Percentiles rank a stretch among this genome's conserved stretches.
These are phyloP conservation scores for Nymphaea colorata DNA, from an alignment of 164 flowering plant genomes.

Conservation along the genomic window DNA sequence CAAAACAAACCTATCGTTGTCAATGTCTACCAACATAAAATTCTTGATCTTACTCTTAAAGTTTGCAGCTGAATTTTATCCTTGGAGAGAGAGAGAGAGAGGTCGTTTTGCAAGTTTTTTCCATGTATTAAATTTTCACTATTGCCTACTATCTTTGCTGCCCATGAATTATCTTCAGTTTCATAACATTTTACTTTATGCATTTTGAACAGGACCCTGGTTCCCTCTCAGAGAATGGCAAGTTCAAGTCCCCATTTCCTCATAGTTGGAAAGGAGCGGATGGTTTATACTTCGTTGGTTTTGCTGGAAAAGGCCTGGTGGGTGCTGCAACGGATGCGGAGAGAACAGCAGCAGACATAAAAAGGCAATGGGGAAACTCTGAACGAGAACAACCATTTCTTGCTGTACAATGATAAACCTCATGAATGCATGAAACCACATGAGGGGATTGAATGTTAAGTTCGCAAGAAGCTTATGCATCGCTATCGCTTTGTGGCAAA, in stretches of 20 bases:
- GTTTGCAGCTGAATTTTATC: background rate
- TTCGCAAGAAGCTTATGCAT: too few species aligned
- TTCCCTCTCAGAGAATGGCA: slow-evolving; percentile 44
- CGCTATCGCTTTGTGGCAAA: too few species aligned
- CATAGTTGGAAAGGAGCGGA: slow-evolving; percentile 59
- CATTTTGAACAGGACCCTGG: slow-evolving; percentile 35
- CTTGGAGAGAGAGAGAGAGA: background rate
- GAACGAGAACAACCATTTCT: slow-evolving; percentile 39
- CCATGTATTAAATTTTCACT: too few species aligned
- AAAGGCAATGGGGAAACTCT: slow-evolving; percentile 38
- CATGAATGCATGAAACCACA: slow-evolving; percentile 31
- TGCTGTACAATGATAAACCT: slow-evolving; percentile 18
- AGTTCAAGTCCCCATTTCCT: slow-evolving; percentile 46
- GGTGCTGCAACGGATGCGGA: slow-evolving; percentile 64
- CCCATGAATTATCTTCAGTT: background rate
- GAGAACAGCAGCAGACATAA: slow-evolving; percentile 48
- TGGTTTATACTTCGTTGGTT: slow-evolving; percentile 69
- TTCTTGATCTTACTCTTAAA: background rate
- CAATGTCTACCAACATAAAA: background rate
- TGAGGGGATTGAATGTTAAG: too few species aligned
- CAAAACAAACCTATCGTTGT: background rate
- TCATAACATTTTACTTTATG: background rate
- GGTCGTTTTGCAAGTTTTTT: background rate
- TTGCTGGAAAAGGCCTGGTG: slow-evolving; percentile 58
- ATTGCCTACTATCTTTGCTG: too few species aligned